phyloP scores from a whole-genome alignment of 208 protist genomes.

The Trichomonas tenax region DNA sequence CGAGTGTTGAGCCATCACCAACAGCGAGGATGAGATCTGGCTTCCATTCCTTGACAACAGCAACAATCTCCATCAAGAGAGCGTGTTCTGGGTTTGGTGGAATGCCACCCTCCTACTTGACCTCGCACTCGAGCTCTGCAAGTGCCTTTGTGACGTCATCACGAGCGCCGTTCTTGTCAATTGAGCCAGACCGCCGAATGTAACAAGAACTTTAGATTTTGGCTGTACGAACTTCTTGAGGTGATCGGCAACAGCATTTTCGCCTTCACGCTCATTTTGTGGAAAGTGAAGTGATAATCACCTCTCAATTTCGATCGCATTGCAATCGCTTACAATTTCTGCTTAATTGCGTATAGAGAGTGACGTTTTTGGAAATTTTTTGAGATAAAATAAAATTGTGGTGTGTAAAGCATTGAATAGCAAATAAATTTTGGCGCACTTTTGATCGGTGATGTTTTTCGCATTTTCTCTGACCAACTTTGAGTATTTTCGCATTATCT shows the following conservation, averaged over 20 bases:
- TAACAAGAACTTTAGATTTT: neutral
- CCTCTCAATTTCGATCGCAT: no score
- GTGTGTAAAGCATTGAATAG: no score
- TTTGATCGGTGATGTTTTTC: no score
- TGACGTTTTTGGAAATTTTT: no score
- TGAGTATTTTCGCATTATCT: no score
- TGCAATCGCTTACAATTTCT: no score
- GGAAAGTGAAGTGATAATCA: no score
- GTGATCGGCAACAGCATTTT: neutral
- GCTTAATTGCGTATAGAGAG: no score
- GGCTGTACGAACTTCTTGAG: neutral
- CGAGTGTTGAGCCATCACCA: neutral
- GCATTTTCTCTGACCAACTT: no score
- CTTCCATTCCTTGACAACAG: neutral
- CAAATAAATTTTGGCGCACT: no score
- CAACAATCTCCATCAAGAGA: neutral
- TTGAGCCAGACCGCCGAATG: neutral
- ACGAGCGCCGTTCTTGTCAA: neutral
- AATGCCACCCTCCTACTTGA: neutral
- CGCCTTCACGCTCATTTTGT: no score
- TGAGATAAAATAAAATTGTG: no score
- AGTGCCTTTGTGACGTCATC: neutral
- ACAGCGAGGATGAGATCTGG: neutral
- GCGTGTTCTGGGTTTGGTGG: neutral
- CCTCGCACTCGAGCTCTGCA: neutral